Percentiles rank a stretch among this genome's conserved stretches.
These are phyloP conservation scores for Lepidopterella palustris DNA, from an alignment of 495 filamentous ascomycete species.

Conservation along the genomic window DNA sequence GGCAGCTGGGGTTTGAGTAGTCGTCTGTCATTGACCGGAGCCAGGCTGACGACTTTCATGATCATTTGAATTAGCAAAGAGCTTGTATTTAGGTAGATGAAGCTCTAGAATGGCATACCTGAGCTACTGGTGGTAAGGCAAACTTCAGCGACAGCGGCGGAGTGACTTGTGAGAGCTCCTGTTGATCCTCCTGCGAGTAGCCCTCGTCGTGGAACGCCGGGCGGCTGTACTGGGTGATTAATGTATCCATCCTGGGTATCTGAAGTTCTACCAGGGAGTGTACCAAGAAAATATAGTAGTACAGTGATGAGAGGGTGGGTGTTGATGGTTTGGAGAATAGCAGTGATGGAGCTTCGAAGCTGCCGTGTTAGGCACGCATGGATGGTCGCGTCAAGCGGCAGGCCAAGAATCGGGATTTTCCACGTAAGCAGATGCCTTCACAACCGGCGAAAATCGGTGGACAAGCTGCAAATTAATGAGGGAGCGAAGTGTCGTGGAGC, in stretches of 20 bases:
- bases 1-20: slow-evolving; percentile 88
- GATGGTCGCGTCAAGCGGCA: not conserved
- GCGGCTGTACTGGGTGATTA: slow-evolving; percentile 83
- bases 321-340: not conserved
- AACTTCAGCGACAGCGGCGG: slow-evolving; percentile 81
- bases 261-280: not conserved
- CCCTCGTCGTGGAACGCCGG: slow-evolving; percentile 65
- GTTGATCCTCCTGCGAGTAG: slow-evolving; percentile 66
- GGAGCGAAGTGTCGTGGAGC: too few species aligned
- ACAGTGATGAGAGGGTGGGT: not conserved
- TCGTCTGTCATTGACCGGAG: slow-evolving; percentile 96
- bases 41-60: slow-evolving; percentile 68
- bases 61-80: slow-evolving; percentile 3
- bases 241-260: slow-evolving; percentile 66
- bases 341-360: not conserved
- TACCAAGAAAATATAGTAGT: not conserved
- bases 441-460: not conserved
- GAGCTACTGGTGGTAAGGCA: slow-evolving; percentile 84
- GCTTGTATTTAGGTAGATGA: not conserved
- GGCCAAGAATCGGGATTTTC: not conserved
- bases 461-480: too few species aligned
- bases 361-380: slow-evolving; percentile 3
- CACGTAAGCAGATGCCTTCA: not conserved
- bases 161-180: slow-evolving; percentile 59
- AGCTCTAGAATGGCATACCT: slow-evolving; percentile 51